Percentiles rank a stretch among this genome's conserved stretches.
These are phyloP conservation scores for Claviceps arundinis DNA, from an alignment of 2,329 filamentous ascomycete species.

Conservation along the genomic window DNA sequence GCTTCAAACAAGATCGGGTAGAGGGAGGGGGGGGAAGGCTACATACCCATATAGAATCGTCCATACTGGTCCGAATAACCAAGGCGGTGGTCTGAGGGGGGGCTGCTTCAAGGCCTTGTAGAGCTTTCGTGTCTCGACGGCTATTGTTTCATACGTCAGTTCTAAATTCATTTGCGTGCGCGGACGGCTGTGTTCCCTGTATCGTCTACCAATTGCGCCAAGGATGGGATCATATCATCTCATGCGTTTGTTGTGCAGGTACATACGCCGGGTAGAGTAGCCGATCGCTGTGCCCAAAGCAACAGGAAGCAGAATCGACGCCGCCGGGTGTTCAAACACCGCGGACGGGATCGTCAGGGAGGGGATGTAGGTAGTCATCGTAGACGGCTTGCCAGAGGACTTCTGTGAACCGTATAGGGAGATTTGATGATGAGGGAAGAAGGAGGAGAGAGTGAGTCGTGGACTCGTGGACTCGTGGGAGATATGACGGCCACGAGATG, in stretches of 20 bases:
- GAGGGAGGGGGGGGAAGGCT: background rate
- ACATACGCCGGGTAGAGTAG: constrained; percentile 50
- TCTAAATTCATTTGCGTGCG: too few species aligned
- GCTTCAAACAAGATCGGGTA: too few species aligned
- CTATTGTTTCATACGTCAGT: constrained; percentile 18
- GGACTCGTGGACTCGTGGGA: too few species aligned
- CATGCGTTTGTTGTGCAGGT: too few species aligned
- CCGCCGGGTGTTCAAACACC: constrained; percentile 58
- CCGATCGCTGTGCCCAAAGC: constrained; percentile 61
- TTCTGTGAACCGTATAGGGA: too few species aligned
- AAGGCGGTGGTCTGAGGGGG: constrained; percentile 45
- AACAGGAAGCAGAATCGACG: constrained; percentile 64
- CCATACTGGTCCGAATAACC: constrained; percentile 53
- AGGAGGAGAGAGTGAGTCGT: background rate
- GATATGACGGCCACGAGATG: too few species aligned
- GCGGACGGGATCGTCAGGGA: constrained; percentile 59
- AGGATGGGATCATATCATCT: too few species aligned
- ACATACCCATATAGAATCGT: constrained; percentile 47
- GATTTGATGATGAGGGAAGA: background rate
- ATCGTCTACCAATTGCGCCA: too few species aligned
- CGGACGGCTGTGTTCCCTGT: too few species aligned
- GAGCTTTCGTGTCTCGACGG: constrained; percentile 43
- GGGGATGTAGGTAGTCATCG: constrained; percentile 78
- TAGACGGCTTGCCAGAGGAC: background rate
- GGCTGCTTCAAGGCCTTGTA: constrained; percentile 58